These are phyloP conservation scores for Botrytis sinoallii DNA, from an alignment of 2,329 filamentous ascomycete genomes.

Conservation along the genomic window DNA sequence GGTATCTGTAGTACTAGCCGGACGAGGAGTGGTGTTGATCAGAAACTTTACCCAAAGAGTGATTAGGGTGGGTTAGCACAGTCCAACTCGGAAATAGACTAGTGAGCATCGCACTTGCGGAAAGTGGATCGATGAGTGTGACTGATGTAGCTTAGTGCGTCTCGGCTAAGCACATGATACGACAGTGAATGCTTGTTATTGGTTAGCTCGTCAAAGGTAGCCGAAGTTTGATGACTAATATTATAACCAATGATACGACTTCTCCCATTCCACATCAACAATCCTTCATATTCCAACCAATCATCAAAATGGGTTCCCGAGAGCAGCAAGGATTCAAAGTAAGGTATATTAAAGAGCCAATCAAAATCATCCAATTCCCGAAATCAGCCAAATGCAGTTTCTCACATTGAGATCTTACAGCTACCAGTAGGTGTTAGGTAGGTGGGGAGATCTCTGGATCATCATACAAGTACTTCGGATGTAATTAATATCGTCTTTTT, in stretches of 20 bases:
- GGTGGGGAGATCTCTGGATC: neutral
- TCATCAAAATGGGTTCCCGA: neutral
- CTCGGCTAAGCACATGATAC: neutral
- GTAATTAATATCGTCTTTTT: too few species aligned
- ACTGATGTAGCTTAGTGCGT: neutral
- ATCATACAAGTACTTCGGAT: neutral
- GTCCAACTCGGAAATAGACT: neutral
- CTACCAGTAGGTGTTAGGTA: neutral
- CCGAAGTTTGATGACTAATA: neutral
- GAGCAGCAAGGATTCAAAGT: neutral
- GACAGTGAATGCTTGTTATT: rapidly evolving
- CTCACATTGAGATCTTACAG: neutral
- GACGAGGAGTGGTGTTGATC: neutral
- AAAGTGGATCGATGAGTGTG: neutral
- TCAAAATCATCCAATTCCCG: neutral
- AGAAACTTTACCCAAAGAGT: neutral
- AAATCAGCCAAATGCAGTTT: neutral
- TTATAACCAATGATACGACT: neutral
- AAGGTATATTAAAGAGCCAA: neutral
- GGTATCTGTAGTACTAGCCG: neutral
- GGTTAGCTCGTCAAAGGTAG: too few species aligned
- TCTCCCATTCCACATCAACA: neutral
- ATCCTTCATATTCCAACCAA: neutral
- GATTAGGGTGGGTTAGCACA: neutral
- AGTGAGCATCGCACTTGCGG: neutral